Conservation (phyloP, 2,329 filamentous ascomycete genomes). For the Colletotrichum sp. region DNA sequence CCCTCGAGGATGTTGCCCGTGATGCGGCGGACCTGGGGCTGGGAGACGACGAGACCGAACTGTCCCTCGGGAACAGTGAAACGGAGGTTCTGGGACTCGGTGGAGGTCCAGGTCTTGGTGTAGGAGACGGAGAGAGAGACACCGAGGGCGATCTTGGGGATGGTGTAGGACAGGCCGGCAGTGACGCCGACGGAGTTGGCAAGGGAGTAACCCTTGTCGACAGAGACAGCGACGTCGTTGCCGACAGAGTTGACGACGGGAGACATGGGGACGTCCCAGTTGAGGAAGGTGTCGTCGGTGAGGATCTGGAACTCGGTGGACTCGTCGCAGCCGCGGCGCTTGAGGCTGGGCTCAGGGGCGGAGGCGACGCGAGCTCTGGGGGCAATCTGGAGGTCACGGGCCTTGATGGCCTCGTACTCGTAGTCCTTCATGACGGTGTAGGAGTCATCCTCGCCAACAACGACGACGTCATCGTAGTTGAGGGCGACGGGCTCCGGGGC, state of each 20-base stretch:
- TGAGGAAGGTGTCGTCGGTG: conserved; percentile 34
- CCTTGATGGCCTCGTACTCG: conserved; percentile 25
- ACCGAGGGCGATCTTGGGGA: conserved; percentile 29
- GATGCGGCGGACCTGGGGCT: conserved; percentile 37
- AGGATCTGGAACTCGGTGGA: conserved; percentile 29
- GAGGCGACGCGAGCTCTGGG: neutral
- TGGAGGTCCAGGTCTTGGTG: conserved; percentile 34
- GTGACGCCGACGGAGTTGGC: conserved; percentile 34
- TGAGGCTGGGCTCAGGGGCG: neutral
- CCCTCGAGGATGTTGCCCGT: conserved; percentile 39
- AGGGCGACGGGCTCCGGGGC: conserved; percentile 13
- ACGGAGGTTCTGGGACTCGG: conserved; percentile 32
- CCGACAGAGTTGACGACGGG: conserved; percentile 35
- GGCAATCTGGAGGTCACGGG: conserved; percentile 8
- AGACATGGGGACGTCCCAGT: conserved; percentile 44
- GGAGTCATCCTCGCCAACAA: conserved; percentile 27
- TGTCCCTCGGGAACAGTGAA: conserved; percentile 38
- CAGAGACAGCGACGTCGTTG: conserved; percentile 31
- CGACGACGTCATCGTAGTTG: conserved; percentile 28
- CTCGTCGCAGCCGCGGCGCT: conserved; percentile 20
- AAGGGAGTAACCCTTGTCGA: conserved; percentile 37
- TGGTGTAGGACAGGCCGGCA: conserved; percentile 17
- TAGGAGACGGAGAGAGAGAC: conserved; percentile 26
- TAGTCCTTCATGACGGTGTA: conserved; percentile 29
- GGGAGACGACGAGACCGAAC: conserved; percentile 42